A percentile compares a stretch with the other conserved stretches of the same genome.
Evolutionary conservation across 345 rosid genomes (phyloP).

Genomic region (Crucihimalaya himalaica): DNA sequence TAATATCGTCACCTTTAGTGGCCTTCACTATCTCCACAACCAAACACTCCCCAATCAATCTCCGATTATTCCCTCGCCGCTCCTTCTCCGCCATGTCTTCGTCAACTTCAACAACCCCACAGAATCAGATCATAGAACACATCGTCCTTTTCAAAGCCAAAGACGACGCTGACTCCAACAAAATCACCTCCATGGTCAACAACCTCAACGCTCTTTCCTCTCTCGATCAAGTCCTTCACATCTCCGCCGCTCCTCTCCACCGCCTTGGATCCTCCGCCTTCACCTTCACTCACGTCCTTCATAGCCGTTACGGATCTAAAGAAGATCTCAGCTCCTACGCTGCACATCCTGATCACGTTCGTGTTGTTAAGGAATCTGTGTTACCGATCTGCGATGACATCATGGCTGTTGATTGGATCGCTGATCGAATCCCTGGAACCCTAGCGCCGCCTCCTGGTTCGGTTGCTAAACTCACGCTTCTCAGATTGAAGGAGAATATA

Average conservation of each 20-base stretch:
- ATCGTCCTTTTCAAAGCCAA: slow-evolving; percentile 89
- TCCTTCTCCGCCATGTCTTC: slow-evolving; percentile 40
- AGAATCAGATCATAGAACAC: slow-evolving; percentile 69
- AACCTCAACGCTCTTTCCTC: slow-evolving; percentile 66
- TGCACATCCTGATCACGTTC: slow-evolving; percentile 65
- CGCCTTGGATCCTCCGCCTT: slow-evolving; percentile 47
- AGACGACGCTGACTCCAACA: slow-evolving; percentile 51
- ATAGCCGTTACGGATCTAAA: slow-evolving; percentile 82
- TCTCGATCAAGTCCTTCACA: slow-evolving; percentile 62
- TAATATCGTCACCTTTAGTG: slow-evolving; percentile 25
- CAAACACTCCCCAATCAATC: slow-evolving; percentile 18
- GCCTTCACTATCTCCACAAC: slow-evolving; percentile 25
- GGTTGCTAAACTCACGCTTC: slow-evolving; percentile 53
- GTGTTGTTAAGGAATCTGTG: slow-evolving; percentile 59
- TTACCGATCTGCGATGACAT: slow-evolving; percentile 75
- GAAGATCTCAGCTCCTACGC: slow-evolving; percentile 60
- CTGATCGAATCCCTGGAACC: slow-evolving; percentile 44
- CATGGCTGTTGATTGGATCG: slow-evolving; percentile 95
- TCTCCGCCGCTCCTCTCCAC: slow-evolving; percentile 67
- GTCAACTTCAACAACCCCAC: slow-evolving; percentile 19
- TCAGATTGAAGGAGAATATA: slow-evolving; percentile 60
- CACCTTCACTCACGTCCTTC: slow-evolving; percentile 87
- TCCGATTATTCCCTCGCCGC: slow-evolving; percentile 31
- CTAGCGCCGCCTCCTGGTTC: slow-evolving; percentile 52
- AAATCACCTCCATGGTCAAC: slow-evolving; percentile 59